Evolutionary conservation across 164 flowering plant species (phyloP).

Genomic region (Tetrastigma voinierianum): DNA sequence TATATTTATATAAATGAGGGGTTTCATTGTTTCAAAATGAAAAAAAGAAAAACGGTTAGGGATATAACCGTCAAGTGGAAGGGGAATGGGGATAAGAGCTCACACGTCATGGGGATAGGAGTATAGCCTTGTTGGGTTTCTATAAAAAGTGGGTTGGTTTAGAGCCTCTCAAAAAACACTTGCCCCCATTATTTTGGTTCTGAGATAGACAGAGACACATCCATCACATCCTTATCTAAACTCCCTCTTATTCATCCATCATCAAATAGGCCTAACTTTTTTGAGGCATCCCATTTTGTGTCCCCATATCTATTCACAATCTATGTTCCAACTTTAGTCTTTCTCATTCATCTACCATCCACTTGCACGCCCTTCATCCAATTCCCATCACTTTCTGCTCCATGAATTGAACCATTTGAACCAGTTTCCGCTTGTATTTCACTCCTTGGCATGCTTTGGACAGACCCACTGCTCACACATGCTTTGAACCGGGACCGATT

Average conservation of each 20-base stretch:
- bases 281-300: constrained; percentile 4
- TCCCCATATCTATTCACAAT: neutral
- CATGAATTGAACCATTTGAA: too few species aligned
- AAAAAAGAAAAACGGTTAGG: neutral
- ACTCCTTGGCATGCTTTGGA: too few species aligned
- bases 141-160: constrained; percentile 15
- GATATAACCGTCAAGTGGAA: neutral
- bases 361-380: too few species aligned
- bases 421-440: too few species aligned
- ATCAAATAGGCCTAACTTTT: constrained; percentile 5
- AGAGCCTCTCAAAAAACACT: neutral
- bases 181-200: constrained; percentile 8
- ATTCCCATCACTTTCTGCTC: too few species aligned
- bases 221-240: constrained; percentile 33
- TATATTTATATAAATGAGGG: too few species aligned
- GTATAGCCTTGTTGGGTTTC: neutral
- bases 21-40: too few species aligned
- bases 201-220: neutral
- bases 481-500: neutral
- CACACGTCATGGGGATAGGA: constrained; percentile 8
- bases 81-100: constrained; percentile 11
- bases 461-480: neutral
- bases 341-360: neutral
- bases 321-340: neutral
- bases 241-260: constrained; percentile 27